phyloP scores from a whole-genome alignment of 2,329 filamentous ascomycete species.

The Grosmannia serpens region DNA sequence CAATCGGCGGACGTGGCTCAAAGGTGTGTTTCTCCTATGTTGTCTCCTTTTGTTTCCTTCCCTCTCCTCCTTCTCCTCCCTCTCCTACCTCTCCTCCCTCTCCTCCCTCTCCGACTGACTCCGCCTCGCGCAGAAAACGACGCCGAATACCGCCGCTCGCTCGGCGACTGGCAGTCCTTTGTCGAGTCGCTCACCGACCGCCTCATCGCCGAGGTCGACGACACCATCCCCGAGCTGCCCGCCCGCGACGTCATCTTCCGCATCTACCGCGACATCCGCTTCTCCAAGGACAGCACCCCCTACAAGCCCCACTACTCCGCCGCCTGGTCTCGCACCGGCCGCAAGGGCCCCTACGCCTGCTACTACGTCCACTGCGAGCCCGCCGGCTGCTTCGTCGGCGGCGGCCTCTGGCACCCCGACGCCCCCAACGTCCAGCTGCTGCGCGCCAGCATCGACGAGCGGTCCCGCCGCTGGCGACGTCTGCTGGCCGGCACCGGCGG shows the following conservation, averaged over 20 bases:
- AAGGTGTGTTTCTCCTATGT: constrained; percentile 27
- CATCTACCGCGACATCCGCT: constrained; percentile 78
- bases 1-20: constrained; percentile 48
- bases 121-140: constrained; percentile 54
- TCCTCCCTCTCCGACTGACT: neutral
- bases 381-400: constrained; percentile 57
- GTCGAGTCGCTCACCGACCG: constrained; percentile 60
- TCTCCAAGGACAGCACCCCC: constrained; percentile 72
- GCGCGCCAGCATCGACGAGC: constrained; percentile 63
- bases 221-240: constrained; percentile 76
- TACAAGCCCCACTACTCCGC: constrained; percentile 81
- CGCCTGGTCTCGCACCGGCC: constrained; percentile 76
- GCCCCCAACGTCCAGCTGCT: constrained; percentile 52
- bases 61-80: neutral
- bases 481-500: neutral
- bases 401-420: constrained; percentile 74
- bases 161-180: constrained; percentile 74
- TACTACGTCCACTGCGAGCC: constrained; percentile 84
- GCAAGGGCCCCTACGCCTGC: constrained; percentile 76
- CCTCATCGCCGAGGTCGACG: constrained; percentile 55
- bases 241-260: constrained; percentile 78
- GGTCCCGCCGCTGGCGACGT: constrained; percentile 55
- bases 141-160: constrained; percentile 62
- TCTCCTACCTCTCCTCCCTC: neutral
- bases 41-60: neutral